Evolutionary conservation across 768 basidiomycete genomes (phyloP).

Genomic region (Suillus hirtellus): DNA sequence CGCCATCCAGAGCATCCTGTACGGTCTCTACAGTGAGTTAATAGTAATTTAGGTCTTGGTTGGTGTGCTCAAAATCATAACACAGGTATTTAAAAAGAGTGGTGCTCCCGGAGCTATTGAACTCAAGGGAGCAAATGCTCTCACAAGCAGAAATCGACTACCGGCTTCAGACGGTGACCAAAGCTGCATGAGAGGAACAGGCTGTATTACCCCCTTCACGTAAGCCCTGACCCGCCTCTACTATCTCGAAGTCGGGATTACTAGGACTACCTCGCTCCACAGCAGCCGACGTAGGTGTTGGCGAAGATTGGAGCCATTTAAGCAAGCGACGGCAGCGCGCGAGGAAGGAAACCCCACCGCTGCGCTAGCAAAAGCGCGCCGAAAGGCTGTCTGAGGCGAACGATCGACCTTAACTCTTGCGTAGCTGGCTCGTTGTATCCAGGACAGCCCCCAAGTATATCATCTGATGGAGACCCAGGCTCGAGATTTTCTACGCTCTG

Average conservation of each 20-base stretch:
- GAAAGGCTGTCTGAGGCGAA: no score
- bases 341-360: conserved; percentile 29
- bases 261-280: conserved; percentile 16
- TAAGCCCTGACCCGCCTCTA: conserved; percentile 8
- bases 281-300: conserved; percentile 32
- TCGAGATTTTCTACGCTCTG: no score
- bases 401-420: no score
- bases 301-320: conserved; percentile 54
- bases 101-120: conserved; percentile 49
- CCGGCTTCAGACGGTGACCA: conserved; percentile 23
- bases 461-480: no score
- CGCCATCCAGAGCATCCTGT: conserved; percentile 48
- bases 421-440: no score
- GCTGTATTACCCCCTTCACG: conserved; percentile 9
- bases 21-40: conserved; percentile 54
- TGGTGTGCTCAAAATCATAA: not conserved
- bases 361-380: no score
- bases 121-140: conserved; percentile 33
- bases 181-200: conserved; percentile 22
- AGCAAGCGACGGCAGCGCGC: conserved; percentile 53
- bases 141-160: conserved; percentile 28
- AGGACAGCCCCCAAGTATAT: no score
- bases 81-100: conserved; percentile 55
- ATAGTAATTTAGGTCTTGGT: not conserved
- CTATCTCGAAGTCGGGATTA: conserved; percentile 27